Evolutionary conservation across 768 basidiomycete genomes (phyloP).

Genomic region (Russula lepida): DNA sequence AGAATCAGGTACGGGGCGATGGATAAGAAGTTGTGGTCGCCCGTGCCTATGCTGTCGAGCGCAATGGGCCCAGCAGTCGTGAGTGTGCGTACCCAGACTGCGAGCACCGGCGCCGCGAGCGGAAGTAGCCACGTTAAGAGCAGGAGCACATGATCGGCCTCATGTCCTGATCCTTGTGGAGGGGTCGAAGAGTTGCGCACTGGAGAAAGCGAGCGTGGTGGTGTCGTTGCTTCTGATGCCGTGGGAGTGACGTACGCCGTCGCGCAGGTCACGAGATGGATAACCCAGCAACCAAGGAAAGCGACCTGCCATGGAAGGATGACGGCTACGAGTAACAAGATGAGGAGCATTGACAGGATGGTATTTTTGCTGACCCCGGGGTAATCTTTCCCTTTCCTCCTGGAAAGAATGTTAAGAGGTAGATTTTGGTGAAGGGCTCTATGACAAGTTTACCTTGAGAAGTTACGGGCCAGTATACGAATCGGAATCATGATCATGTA

Average conservation of each 20-base stretch:
- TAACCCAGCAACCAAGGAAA: slow-evolving; percentile 75
- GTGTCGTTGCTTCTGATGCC: background rate
- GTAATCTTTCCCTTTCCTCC: slow-evolving; percentile 27
- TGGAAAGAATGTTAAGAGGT: background rate
- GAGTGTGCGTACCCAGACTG: slow-evolving; percentile 85
- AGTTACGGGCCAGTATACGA: slow-evolving; percentile 25
- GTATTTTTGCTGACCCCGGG: slow-evolving; percentile 22
- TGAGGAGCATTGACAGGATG: slow-evolving; percentile 46
- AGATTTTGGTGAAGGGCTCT: background rate
- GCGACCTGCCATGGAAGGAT: slow-evolving; percentile 91
- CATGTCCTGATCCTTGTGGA: slow-evolving; percentile 25
- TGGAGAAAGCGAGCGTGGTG: background rate
- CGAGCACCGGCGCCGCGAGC: slow-evolving; percentile 64
- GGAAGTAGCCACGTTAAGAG: slow-evolving; percentile 80
- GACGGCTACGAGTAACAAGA: slow-evolving; percentile 59
- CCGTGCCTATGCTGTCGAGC: slow-evolving; percentile 67
- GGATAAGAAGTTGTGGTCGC: slow-evolving; percentile 66
- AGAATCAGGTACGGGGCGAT: slow-evolving; percentile 57
- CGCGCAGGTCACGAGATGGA: slow-evolving; percentile 63
- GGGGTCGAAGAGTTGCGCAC: slow-evolving; percentile 1
- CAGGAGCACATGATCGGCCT: slow-evolving; percentile 56
- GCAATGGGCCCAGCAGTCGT: slow-evolving; percentile 68
- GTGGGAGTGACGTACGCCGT: slow-evolving; percentile 23
- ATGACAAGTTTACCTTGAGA: slow-evolving; percentile 20
- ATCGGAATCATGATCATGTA: slow-evolving; percentile 40